Base-by-base conservation (phyloP, 257 asterid genomes). In the Buddleja alternifolia region DNA sequence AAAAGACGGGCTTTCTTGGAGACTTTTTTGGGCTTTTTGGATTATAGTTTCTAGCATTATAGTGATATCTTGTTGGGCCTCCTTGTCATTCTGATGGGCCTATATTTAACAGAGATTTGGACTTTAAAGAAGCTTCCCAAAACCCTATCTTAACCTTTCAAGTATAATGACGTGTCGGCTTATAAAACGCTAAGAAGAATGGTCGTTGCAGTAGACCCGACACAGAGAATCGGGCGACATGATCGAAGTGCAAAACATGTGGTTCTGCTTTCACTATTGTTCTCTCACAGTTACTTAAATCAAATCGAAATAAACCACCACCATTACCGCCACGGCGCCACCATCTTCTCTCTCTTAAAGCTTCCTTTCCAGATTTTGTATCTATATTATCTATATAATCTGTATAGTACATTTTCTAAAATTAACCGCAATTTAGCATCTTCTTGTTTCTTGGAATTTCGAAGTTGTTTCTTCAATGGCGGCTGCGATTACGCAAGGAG, bases 401-500 rank as follows among this genome's bases (percentile, higher is more conserved):
- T 71, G 42, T 63, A 47, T 62, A 21, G 56, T 23, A 17, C 57
- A 47, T 66, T 67, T n/a, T n/a, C n/a, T n/a, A n/a, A n/a, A n/a
- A n/a, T n/a, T n/a, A n/a, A n/a, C n/a, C n/a, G n/a, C n/a, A n/a
- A n/a, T 44, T 78, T 53, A 14, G 50, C 37, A n/a, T 60, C 12
- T 47, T 42, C 46, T 50, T 39, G 23, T 25, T 21, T 34, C 9
- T 37, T 63, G 32, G 48, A 54, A n/a, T 12, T 21, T 36, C 50
- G 73, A 37, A 29, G 21, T 21, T 23, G 63, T 36, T 70, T 46
- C 45, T 15, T 40, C 24, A 72, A 70, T 75, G 78, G 84, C 80
- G 54, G 84, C 89, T 75, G 71, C 85, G 47, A 60, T 83, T 42
- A 36, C 63, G 15, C 86, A 78, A 63, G 86, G 87, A 24, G 42